Percentiles rank a stretch among this genome's conserved stretches.
Evolutionary conservation across 2,329 filamentous ascomycete genomes (phyloP).

Genomic region (Trichoderma koningiopsis): DNA sequence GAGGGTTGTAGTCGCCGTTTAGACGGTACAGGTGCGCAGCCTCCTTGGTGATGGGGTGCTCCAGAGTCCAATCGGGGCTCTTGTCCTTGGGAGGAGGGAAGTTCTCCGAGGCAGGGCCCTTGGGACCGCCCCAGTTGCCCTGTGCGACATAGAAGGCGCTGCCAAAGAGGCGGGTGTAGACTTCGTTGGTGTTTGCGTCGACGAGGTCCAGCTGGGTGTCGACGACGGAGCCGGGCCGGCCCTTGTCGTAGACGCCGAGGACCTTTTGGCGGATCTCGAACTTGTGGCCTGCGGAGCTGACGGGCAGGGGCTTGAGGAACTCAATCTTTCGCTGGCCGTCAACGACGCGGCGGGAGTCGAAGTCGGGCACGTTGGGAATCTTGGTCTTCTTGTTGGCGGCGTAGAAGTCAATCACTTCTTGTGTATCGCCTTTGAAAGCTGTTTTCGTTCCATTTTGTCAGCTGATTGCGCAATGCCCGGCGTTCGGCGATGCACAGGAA

Average conservation of each 20-base stretch:
- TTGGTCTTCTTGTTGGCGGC: conserved; percentile 63
- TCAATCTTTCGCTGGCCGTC: conserved; percentile 82
- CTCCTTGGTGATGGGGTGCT: conserved; percentile 70
- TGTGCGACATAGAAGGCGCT: conserved; percentile 81
- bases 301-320: conserved; percentile 74
- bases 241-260: conserved; percentile 87
- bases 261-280: conserved; percentile 80
- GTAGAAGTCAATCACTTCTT: conserved; percentile 86
- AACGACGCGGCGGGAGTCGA: conserved; percentile 73
- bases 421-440: conserved; percentile 75
- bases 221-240: conserved; percentile 77
- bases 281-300: conserved; percentile 67
- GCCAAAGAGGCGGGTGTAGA: conserved; percentile 69
- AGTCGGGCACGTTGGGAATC: conserved; percentile 75
- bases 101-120: conserved; percentile 78
- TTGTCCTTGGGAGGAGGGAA: conserved; percentile 75
- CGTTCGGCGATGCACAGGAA: neutral
- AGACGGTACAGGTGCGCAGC: conserved; percentile 79
- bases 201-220: conserved; percentile 79
- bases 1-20: conserved; percentile 93
- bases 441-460: conserved; percentile 10
- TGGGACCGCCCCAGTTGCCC: conserved; percentile 82
- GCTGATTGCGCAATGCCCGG: neutral
- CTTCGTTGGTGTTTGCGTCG: conserved; percentile 67
- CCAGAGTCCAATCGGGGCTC: conserved; percentile 71